Conservation (phyloP, 2,329 filamentous ascomycete species). For the Xylaria sp. region DNA sequence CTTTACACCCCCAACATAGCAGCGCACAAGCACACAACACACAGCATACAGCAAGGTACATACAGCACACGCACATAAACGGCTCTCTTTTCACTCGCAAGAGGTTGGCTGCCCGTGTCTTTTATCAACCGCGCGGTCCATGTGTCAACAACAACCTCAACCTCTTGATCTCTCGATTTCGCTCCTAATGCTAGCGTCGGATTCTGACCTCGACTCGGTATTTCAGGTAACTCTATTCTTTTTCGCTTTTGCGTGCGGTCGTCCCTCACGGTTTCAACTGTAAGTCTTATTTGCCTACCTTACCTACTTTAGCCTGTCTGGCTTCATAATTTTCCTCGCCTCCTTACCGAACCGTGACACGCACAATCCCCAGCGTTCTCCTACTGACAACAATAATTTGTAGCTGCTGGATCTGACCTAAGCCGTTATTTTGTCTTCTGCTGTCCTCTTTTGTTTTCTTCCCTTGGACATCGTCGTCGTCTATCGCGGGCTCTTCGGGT, state of each 20-base stretch:
- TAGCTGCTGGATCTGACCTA: conserved; percentile 12
- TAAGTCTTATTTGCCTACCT: conserved; percentile 17
- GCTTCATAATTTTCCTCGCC: conserved; percentile 29
- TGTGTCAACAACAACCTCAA: background rate
- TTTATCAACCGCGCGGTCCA: background rate
- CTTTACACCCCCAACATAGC: conserved; percentile 35
- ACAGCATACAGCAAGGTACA: conserved; percentile 2
- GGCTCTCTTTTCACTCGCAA: background rate
- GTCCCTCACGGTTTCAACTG: background rate
- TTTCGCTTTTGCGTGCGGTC: conserved; percentile 4
- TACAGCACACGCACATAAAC: background rate
- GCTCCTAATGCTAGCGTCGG: background rate
- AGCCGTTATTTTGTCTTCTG: conserved; percentile 11
- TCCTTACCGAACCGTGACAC: conserved; percentile 28
- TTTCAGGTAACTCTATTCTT: background rate
- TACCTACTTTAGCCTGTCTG: conserved; percentile 9
- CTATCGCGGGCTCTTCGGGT: conserved; percentile 22
- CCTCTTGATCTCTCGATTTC: background rate
- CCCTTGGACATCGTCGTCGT: conserved; percentile 18
- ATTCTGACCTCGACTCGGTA: conserved; percentile 3
- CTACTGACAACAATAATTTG: conserved; percentile 22
- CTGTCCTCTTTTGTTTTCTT: conserved; percentile 16
- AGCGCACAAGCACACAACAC: conserved; percentile 8
- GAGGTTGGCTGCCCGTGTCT: background rate
- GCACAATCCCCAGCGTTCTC: conserved; percentile 4